Evolutionary conservation across 257 asterid species (phyloP).

Genomic region (Plectranthus barbatus): DNA sequence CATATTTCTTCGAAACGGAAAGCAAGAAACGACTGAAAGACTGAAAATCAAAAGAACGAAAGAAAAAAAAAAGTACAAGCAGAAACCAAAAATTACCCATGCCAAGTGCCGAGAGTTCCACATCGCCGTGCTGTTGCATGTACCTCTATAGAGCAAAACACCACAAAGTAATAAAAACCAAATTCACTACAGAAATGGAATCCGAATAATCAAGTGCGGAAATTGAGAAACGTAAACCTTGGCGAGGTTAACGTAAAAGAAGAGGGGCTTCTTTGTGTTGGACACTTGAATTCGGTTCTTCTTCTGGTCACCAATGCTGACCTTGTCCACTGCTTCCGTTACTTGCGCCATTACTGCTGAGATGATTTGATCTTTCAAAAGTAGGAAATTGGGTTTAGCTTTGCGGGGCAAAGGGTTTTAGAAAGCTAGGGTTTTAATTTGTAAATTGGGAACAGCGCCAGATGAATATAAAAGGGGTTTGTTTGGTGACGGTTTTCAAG

Average conservation of each 20-base stretch:
- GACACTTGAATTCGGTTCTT: constrained; percentile 83
- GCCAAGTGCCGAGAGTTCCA: constrained; percentile 87
- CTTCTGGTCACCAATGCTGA: constrained; percentile 42
- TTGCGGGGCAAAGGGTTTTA: constrained; percentile 15
- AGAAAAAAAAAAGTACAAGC: neutral
- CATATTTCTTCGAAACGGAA: neutral
- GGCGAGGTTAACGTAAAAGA: constrained; percentile 77
- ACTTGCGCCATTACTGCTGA: constrained; percentile 48
- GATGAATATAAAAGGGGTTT: neutral
- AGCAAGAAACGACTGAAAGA: neutral
- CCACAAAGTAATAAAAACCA: constrained; percentile 2
- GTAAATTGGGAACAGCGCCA: neutral
- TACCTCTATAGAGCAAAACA: constrained; percentile 40
- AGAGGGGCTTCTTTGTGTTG: constrained; percentile 65
- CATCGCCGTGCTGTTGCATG: constrained; percentile 74
- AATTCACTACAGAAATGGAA: neutral
- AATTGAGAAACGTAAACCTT: constrained; percentile 31
- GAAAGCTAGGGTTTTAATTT: constrained; percentile 23
- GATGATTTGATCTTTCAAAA: neutral
- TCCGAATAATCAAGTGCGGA: neutral
- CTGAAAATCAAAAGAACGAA: neutral
- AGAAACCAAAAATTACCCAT: constrained; percentile 51
- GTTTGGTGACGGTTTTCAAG: constrained; percentile 1
- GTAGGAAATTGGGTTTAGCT: neutral
- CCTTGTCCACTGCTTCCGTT: constrained; percentile 51